A percentile compares a stretch with the other conserved stretches of the same genome.
phyloP scores from a whole-genome alignment of 257 asterid genomes.

The Ilex asprella region DNA sequence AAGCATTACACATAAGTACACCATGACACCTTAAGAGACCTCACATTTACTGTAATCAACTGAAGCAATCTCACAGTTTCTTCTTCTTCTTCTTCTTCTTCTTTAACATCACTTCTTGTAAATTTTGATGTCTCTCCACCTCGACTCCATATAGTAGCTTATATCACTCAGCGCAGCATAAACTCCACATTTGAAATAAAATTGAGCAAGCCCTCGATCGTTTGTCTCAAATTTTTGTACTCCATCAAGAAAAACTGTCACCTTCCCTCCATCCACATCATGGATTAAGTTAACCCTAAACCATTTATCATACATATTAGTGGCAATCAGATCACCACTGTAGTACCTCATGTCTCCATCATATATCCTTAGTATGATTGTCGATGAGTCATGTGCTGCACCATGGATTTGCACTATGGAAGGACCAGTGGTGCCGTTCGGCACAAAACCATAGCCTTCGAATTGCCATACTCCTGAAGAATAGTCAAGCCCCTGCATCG shows the following conservation, averaged over 20 bases:
- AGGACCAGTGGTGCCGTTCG: slow-evolving; percentile 30
- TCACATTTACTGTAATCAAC: too few species aligned
- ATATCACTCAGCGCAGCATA: slow-evolving; percentile 25
- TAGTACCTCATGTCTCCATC: slow-evolving; percentile 28
- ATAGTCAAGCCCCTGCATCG: slow-evolving; percentile 27
- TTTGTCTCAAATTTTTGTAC: slow-evolving; percentile 9
- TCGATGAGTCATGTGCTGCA: slow-evolving; percentile 15
- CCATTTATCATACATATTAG: slow-evolving; percentile 23
- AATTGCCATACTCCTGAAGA: slow-evolving; percentile 29
- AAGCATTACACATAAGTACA: too few species aligned
- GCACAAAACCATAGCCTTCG: slow-evolving; percentile 29
- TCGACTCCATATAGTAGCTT: slow-evolving; percentile 18
- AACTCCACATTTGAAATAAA: slow-evolving; percentile 35
- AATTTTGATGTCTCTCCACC: slow-evolving; percentile 15
- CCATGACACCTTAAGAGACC: too few species aligned
- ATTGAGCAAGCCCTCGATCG: slow-evolving; percentile 27
- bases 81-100: not conserved
- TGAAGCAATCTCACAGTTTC: too few species aligned
- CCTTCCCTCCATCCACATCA: slow-evolving; percentile 22
- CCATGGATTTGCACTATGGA: slow-evolving; percentile 35
- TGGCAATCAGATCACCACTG: slow-evolving; percentile 17
- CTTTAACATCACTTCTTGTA: slow-evolving; percentile 10
- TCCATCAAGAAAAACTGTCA: slow-evolving; percentile 24
- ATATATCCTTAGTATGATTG: slow-evolving; percentile 23
- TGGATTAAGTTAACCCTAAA: slow-evolving; percentile 27